A percentile compares a stretch with the other conserved stretches of the same genome.
These are phyloP conservation scores for Annulohypoxylon moriforme DNA, from an alignment of 495 filamentous ascomycete genomes.

Conservation along the genomic window DNA sequence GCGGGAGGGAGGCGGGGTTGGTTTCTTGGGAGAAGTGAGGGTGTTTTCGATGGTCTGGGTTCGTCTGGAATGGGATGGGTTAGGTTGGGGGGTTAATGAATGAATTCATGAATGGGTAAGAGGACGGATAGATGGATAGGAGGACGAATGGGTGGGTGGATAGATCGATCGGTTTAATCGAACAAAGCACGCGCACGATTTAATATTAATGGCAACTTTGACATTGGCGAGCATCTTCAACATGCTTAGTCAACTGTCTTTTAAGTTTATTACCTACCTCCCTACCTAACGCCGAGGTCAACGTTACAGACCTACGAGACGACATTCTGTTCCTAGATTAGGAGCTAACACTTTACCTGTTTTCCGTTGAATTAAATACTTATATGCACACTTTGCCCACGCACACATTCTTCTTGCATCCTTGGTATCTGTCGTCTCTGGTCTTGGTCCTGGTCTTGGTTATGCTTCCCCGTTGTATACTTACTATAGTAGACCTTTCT, in stretches of 20 bases:
- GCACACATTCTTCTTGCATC: not conserved
- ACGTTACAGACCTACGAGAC: not conserved
- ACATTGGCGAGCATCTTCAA: not conserved
- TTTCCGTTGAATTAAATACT: not conserved
- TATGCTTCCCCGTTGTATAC: not conserved
- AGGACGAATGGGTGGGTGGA: not conserved
- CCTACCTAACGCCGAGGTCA: not conserved
- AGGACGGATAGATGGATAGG: not conserved
- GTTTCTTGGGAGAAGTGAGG: constrained; percentile 53
- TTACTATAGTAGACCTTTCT: not conserved
- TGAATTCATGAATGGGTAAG: not conserved
- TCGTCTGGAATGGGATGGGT: not conserved
- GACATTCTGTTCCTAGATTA: not conserved
- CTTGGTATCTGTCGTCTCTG: not conserved
- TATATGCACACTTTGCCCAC: not conserved
- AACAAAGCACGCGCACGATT: not conserved
- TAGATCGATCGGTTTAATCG: not conserved
- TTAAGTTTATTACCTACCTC: not conserved
- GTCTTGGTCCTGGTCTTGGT: not conserved
- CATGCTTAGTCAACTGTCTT: not conserved
- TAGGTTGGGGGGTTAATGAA: not conserved
- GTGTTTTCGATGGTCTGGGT: not conserved
- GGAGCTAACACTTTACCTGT: not conserved
- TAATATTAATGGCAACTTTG: not conserved
- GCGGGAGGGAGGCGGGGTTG: constrained; percentile 61